Conservation (phyloP, 768 basidiomycete genomes). For the Mycena indigotica region DNA sequence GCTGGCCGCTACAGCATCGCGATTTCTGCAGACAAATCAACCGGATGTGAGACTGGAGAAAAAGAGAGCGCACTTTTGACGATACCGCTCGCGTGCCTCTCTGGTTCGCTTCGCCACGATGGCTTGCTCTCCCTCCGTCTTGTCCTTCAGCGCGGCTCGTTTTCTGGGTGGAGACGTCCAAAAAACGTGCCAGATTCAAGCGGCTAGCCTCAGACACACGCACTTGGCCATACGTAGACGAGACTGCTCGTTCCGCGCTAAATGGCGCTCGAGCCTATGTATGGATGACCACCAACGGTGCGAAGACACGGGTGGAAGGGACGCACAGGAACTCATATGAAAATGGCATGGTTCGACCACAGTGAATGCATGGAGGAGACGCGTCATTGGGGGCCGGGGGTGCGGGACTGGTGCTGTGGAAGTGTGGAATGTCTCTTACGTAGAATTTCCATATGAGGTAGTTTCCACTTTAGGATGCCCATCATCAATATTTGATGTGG, state of each 20-base stretch:
- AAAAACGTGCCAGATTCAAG: too few relatives aligned
- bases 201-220: not conserved
- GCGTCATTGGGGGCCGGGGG: too few relatives aligned
- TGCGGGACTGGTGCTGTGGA: too few relatives aligned
- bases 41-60: not conserved
- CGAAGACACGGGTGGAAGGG: too few relatives aligned
- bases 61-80: not conserved
- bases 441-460: too few relatives aligned
- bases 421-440: too few relatives aligned
- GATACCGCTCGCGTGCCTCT: not conserved
- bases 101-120: not conserved
- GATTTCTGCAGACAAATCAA: not conserved
- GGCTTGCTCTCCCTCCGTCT: not conserved
- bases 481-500: too few relatives aligned
- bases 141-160: not conserved
- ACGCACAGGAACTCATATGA: too few relatives aligned
- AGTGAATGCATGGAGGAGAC: too few relatives aligned
- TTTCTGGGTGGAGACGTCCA: not conserved
- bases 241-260: not conserved
- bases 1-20: not conserved
- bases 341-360: too few relatives aligned
- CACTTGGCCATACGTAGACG: not conserved
- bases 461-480: too few relatives aligned
- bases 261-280: not conserved
- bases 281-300: slow-evolving; percentile 17